These are phyloP conservation scores for Coriaria nepalensis DNA, from an alignment of 306 rosid species.

Conservation along the genomic window DNA sequence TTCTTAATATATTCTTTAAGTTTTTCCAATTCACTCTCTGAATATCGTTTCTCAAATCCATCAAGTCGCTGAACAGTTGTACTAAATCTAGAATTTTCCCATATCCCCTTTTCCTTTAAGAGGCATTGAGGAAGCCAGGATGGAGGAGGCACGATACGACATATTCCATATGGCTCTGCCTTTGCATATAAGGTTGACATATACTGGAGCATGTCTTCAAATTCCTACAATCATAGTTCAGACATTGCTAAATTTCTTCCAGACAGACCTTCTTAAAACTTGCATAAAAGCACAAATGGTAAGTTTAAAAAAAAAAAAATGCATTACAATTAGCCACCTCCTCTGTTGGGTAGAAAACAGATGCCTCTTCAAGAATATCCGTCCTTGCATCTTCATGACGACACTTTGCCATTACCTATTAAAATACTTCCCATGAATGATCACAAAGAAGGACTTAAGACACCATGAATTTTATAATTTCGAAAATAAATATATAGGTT, in stretches of 20 bases:
- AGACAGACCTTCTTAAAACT: no score
- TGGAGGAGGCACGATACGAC: conserved; percentile 76
- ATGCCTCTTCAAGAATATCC: conserved; percentile 47
- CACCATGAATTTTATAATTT: conserved; percentile 5
- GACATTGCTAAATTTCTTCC: no score
- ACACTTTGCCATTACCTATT: conserved; percentile 80
- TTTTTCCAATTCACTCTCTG: conserved; percentile 14
- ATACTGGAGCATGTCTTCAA: conserved; percentile 47
- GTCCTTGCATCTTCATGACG: conserved; percentile 51
- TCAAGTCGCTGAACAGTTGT: conserved; percentile 53
- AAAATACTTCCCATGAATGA: conserved; percentile 18
- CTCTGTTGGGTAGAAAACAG: conserved; percentile 62
- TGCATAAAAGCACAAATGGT: conserved; percentile 15
- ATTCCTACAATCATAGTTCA: conserved; percentile 48
- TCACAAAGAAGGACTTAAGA: conserved; percentile 6
- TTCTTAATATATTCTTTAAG: conserved; percentile 13
- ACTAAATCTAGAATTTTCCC: conserved; percentile 45
- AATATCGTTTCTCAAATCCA: conserved; percentile 35
- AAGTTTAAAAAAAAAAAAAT: conserved; percentile 3
- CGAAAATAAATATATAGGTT: conserved; percentile 15
- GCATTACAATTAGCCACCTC: conserved; percentile 39
- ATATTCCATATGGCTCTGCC: conserved; percentile 63
- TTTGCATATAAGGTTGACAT: conserved; percentile 48
- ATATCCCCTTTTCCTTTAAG: conserved; percentile 24
- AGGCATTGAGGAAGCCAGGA: conserved; percentile 49